phyloP scores from a whole-genome alignment of 1,139 yeast species.

The Waltiozyma sp. region DNA sequence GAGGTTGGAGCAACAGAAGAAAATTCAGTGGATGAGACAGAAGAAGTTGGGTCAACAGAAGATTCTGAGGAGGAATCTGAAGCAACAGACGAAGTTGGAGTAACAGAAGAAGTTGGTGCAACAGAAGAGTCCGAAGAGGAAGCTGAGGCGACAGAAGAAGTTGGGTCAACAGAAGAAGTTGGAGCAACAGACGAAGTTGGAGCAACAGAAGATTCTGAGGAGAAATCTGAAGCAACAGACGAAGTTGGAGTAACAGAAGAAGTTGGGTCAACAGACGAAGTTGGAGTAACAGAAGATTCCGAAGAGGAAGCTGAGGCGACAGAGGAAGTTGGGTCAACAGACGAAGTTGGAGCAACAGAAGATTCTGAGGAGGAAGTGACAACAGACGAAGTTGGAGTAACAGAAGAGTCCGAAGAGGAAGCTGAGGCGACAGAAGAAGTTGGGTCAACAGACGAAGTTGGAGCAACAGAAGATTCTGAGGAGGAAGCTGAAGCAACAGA shows the following conservation, averaged over 20 bases:
- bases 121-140: slow-evolving; percentile 1
- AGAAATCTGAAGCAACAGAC: background rate
- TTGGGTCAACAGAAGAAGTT: background rate
- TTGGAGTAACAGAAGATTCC: background rate
- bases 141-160: background rate
- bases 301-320: slow-evolving; percentile 1
- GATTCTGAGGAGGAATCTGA: too few relatives aligned
- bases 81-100: background rate
- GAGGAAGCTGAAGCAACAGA: background rate
- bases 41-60: background rate
- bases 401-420: slow-evolving; percentile 1
- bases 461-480: background rate
- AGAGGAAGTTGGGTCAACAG: background rate
- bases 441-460: background rate
- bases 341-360: background rate
- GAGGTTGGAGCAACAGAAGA: background rate
- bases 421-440: background rate
- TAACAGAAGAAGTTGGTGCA: slow-evolving; percentile 1
- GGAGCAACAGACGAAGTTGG: background rate
- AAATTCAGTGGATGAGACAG: background rate
- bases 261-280: background rate
- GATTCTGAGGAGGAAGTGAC: too few relatives aligned
- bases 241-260: slow-evolving; percentile 1
- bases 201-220: background rate
- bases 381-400: background rate